A percentile compares a stretch with the other conserved stretches of the same genome.
phyloP scores from a whole-genome alignment of 768 basidiomycete genomes.

The Amanita rubescens region DNA sequence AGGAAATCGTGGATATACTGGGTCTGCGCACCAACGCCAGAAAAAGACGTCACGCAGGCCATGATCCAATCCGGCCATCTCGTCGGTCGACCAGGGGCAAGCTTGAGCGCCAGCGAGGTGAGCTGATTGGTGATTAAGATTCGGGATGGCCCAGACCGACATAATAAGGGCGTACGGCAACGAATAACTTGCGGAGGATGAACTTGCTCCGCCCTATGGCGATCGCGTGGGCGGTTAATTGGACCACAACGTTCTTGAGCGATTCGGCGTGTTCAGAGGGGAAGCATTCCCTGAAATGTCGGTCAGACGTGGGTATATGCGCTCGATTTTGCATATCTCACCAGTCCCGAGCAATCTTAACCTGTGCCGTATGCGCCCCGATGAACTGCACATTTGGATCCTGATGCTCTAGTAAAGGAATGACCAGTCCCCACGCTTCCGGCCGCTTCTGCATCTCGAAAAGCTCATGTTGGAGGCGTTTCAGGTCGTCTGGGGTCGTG shows the following conservation, averaged over 20 bases:
- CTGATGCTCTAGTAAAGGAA: constrained; percentile 62
- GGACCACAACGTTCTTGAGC: constrained; percentile 61
- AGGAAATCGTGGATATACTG: constrained; percentile 69
- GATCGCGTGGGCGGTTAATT: constrained; percentile 62
- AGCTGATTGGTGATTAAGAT: constrained; percentile 31
- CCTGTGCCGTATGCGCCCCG: constrained; percentile 88
- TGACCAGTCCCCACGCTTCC: constrained; percentile 80
- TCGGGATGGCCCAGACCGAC: constrained; percentile 1
- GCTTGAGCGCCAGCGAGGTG: constrained; percentile 64
- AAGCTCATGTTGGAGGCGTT: constrained; percentile 60
- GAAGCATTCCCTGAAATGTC: constrained; percentile 56
- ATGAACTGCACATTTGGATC: constrained; percentile 91
- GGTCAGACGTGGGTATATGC: not conserved
- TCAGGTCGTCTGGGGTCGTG: constrained; percentile 51
- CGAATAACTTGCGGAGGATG: constrained; percentile 82
- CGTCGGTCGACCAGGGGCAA: constrained; percentile 50
- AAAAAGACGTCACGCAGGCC: constrained; percentile 54
- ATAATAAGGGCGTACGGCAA: constrained; percentile 50
- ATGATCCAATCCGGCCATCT: constrained; percentile 75
- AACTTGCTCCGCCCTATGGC: constrained; percentile 52
- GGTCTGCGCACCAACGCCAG: constrained; percentile 46
- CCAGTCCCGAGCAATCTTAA: constrained; percentile 94
- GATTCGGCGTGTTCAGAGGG: constrained; percentile 50
- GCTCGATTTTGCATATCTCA: constrained; percentile 24
- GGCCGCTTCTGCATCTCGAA: constrained; percentile 70